A percentile compares a stretch with the other conserved stretches of the same genome.
phyloP scores from a whole-genome alignment of 176 grass and related monocot genomes.

The Bothriochloa decipiens region DNA sequence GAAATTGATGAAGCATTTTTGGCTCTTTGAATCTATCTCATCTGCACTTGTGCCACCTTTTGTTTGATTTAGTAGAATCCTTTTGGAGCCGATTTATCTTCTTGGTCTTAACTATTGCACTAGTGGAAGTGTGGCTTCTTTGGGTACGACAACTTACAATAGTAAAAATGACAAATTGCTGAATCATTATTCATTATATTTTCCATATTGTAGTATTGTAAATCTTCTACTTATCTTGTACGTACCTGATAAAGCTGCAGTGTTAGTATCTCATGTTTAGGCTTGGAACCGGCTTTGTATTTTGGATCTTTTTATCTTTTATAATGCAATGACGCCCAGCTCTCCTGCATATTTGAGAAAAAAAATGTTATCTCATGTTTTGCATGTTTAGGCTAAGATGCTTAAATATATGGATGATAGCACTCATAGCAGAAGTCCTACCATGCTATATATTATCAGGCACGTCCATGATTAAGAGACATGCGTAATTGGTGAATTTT shows the following conservation, averaged over 20 bases:
- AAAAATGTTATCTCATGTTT: neutral
- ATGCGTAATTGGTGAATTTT: neutral
- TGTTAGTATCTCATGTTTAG: neutral
- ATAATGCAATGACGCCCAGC: too few relatives aligned
- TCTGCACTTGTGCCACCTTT: neutral
- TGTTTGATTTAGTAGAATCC: neutral
- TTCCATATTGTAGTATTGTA: neutral
- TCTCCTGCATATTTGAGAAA: too few relatives aligned
- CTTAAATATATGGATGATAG: neutral
- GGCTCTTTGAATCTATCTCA: neutral
- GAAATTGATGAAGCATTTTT: neutral
- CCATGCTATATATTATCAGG: neutral
- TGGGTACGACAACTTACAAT: neutral
- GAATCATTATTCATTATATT: neutral
- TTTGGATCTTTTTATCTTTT: too few relatives aligned
- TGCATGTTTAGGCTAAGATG: conserved; percentile 2
- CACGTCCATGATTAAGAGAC: neutral
- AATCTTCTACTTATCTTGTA: neutral
- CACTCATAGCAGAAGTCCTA: neutral
- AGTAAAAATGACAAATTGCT: neutral
- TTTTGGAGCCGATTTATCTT: neutral
- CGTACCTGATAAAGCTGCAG: neutral
- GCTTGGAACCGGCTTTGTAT: too few relatives aligned
- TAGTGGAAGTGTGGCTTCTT: neutral
- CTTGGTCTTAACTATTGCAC: neutral